Percentiles rank a stretch among this genome's conserved stretches.
Evolutionary conservation across 179 eudicot species (phyloP).

Genomic region (Carnegiea gigantea): DNA sequence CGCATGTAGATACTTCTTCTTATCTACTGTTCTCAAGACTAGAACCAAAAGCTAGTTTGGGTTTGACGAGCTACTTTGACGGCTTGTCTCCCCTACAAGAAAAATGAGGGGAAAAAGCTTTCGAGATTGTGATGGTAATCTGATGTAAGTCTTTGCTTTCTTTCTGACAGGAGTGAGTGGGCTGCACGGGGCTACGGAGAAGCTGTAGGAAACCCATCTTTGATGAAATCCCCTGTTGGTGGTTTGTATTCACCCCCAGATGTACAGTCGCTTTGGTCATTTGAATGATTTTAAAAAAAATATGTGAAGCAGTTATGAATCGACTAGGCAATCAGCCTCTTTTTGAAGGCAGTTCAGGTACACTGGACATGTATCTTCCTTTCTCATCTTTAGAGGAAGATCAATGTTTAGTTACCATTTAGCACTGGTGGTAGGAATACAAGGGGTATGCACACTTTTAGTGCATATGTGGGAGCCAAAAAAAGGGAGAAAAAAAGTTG

Average conservation of each 20-base stretch:
- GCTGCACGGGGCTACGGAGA: conserved; percentile 47
- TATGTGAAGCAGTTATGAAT: neutral
- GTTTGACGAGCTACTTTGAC: too few relatives aligned
- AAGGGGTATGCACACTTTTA: neutral
- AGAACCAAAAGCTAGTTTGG: too few relatives aligned
- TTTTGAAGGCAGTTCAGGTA: neutral
- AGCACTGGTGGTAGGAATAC: neutral
- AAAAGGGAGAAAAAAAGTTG: too few relatives aligned
- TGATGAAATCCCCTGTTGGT: conserved; percentile 53
- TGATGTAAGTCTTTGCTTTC: conserved; percentile 9
- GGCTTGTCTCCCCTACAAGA: too few relatives aligned
- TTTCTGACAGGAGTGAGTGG: conserved; percentile 60
- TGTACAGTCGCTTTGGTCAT: conserved; percentile 89
- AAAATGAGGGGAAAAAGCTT: too few relatives aligned
- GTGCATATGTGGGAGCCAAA: too few relatives aligned
- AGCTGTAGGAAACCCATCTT: conserved; percentile 45
- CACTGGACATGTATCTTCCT: neutral
- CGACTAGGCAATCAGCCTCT: neutral
- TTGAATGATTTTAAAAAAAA: conserved; percentile 39
- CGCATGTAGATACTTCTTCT: too few relatives aligned
- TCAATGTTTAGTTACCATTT: too few relatives aligned
- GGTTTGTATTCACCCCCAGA: conserved; percentile 73
- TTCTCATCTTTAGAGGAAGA: neutral
- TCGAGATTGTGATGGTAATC: neutral
- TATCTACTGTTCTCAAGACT: too few relatives aligned